A percentile compares a stretch with the other conserved stretches of the same genome.
phyloP scores from a whole-genome alignment of 257 asterid genomes.

The Nyctanthes arbortristis region DNA sequence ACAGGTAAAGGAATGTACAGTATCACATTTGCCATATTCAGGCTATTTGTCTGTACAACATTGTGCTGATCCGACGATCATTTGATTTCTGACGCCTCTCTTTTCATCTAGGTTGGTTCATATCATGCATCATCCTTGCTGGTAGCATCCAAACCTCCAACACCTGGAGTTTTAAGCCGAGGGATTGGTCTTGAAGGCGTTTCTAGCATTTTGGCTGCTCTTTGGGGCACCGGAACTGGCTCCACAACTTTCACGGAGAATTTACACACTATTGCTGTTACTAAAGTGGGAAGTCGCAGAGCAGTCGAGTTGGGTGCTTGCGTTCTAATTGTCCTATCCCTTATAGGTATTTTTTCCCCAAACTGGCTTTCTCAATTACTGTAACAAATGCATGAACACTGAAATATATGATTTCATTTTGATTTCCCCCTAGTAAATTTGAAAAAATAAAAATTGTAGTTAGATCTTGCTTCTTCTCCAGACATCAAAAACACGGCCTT shows the following conservation, averaged over 20 bases:
- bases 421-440: not conserved
- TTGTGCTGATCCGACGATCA: not conserved
- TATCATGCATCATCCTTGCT: constrained; percentile 94
- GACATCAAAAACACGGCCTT: not conserved
- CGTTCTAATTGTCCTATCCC: constrained; percentile 71
- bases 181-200: constrained; percentile 99
- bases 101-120: constrained; percentile 72
- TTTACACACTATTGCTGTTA: constrained; percentile 98
- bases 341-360: constrained; percentile 58
- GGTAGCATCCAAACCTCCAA: constrained; percentile 98
- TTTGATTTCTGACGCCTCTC: not conserved
- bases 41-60: not conserved
- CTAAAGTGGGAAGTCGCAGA: constrained; percentile 98
- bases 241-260: constrained; percentile 94
- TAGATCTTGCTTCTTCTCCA: no score
- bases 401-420: not conserved
- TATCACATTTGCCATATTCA: not conserved
- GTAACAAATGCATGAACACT: not conserved
- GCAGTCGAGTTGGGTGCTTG: constrained; percentile 93
- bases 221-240: constrained; percentile 99
- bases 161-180: constrained; percentile 87
- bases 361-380: not conserved
- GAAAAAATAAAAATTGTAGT: no score
- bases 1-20: not conserved
- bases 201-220: constrained; percentile 85